Base-by-base conservation (phyloP, 179 eudicot genomes). In the Beta lomatogona region DNA sequence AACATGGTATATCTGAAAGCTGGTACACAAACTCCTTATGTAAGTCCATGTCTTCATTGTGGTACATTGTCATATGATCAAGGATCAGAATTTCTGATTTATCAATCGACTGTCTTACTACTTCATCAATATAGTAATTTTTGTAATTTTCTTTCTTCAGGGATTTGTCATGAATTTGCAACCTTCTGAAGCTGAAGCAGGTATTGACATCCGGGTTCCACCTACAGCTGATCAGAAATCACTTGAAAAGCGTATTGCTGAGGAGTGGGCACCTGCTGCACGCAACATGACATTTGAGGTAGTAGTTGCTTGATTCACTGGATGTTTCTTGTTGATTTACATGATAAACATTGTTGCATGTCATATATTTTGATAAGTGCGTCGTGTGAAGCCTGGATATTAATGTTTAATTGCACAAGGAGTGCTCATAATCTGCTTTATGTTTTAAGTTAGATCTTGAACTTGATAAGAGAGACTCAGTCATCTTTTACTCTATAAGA, bases 251-350 rank as follows among this genome's bases (percentile, higher is more conserved):
- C 89, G 98, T 78, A 90, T 95, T 50, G 87, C 90, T 59, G 98
- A 93, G 76, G 99, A 95, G 85, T 95, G 99, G 99, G 99, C 98
- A 19, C 99, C 99, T 75, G 88, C 87, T 85, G 83, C 95, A 22
- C 92, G 98, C 25, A 94, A 95, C 85, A 95, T 95, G 98, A 94
- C 96, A 77, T 95, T 88, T 85, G 97, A 91, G 99, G 99, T 94
- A 84, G 79, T 72, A 64, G 16, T 53, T 81, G 41, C 54, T 13
- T 77, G 61, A 66, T 36, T 73, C 9, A 65, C 3, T 52, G n/a
- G 3, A 19, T 10, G 1, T 70, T n/a, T 46, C 18, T 46, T 19
- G 22, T 48, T 46, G 54, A 19, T 70, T 70, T 9, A n/a, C 6
- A 11, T 41, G 16, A 69, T 44, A 36, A 41, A 1, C 16, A 7